Evolutionary conservation across 2,329 filamentous ascomycete species (phyloP), one percentile per base, ranked within the genome.

Genomic region (Fusarium coffeatum): DNA sequence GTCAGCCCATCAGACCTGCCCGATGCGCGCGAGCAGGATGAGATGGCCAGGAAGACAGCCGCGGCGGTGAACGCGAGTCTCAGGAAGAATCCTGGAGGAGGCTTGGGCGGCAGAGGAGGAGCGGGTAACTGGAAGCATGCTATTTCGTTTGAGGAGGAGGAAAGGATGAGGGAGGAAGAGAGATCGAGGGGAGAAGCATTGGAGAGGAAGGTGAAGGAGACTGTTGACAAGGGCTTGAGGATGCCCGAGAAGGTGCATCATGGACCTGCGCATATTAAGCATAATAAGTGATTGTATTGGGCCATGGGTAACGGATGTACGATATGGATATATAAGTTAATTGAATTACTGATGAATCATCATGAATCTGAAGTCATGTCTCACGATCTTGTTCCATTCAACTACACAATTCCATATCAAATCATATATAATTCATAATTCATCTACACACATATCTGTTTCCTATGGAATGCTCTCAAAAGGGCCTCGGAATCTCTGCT

Each of bases 51-150:
- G 66, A 77, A 75, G 70, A 78, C 74, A 40, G 76, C 72, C 18
- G 80, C 76, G 8, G 79, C 80, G 12, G 77, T 81, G 40, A 74
- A 65, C 22, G 78, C 79, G 8, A 78, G 76, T 53, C 71, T 75
- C 28, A 75, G 72, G 59, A 68, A 64, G 64, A 73, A 70, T 59
- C 62, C 68, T 34, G 45, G 71, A 42, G 69, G 71, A 30, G 74
- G 69, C 0, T 61, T 76, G 51, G 72, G 57, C 6, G 87, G 88
- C 0, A 83, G 87, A 8, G 88, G 87, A 25, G 87, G 87, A n/a
- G 86, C 86, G 2, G 88, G 87, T 4, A 89, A 89, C 76, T 89
- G 84, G 61, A 64, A 64, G n/a, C 60, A 64, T 64, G 60, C 60
- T 25, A 22, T 64, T 48, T 64, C 61, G 5, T 80, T 66, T 45